Evolutionary conservation across 2,329 filamentous ascomycete genomes (phyloP).

Genomic region (Exophiala sp.): DNA sequence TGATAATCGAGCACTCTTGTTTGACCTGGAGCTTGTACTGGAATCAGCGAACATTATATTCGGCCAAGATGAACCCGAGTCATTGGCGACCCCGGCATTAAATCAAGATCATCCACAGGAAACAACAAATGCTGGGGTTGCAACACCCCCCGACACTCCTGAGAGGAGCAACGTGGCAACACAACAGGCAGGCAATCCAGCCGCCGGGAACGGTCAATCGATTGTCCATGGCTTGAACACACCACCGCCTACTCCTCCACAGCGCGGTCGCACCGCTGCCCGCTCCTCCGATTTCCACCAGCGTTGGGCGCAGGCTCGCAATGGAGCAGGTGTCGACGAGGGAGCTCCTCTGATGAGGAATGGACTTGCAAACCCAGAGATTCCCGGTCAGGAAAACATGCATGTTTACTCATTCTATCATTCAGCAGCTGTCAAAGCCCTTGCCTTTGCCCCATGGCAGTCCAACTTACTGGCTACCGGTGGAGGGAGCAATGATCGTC

Average conservation of each 20-base stretch:
- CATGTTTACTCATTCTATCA: slow-evolving; percentile 71
- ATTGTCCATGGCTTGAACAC: slow-evolving; percentile 1
- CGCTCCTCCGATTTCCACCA: neutral
- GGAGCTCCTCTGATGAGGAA: slow-evolving; percentile 13
- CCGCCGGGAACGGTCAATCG: neutral
- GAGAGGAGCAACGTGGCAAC: slow-evolving; percentile 1
- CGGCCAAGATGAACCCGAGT: slow-evolving; percentile 7
- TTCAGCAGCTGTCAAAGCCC: slow-evolving; percentile 86
- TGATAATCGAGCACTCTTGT: slow-evolving; percentile 82
- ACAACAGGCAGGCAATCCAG: neutral
- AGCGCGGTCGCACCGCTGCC: slow-evolving; percentile 1
- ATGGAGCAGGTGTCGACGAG: neutral
- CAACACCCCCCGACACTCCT: slow-evolving; percentile 14
- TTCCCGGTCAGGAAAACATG: slow-evolving; percentile 30
- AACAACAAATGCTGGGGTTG: neutral
- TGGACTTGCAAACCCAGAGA: slow-evolving; percentile 20
- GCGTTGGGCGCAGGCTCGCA: neutral
- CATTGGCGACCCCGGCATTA: neutral
- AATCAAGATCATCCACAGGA: neutral
- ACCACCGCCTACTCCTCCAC: slow-evolving; percentile 10
- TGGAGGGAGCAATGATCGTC: slow-evolving; percentile 87
- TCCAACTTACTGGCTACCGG: slow-evolving; percentile 80
- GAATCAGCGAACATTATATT: slow-evolving; percentile 7
- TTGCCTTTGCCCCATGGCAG: slow-evolving; percentile 95
- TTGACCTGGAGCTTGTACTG: slow-evolving; percentile 60